Conservation (phyloP, 345 rosid species). For the Eutrema heterophyllum region DNA sequence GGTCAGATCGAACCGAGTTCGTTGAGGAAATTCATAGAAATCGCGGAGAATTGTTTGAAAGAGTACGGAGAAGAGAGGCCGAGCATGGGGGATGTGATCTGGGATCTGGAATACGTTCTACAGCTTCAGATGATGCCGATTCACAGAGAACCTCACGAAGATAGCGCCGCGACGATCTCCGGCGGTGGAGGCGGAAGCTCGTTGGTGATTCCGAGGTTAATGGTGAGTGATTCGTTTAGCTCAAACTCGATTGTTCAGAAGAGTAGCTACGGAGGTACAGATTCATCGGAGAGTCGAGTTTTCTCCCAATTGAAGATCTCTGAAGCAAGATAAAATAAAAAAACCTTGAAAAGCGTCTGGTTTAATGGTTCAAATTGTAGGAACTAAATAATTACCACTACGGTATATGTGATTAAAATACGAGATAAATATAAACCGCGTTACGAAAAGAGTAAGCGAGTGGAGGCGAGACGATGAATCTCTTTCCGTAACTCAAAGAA, state of each 20-base stretch:
- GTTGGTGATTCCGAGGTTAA: conserved; percentile 1
- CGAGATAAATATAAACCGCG: too few relatives aligned
- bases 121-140: conserved; percentile 8
- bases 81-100: conserved; percentile 49
- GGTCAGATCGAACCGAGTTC: conserved; percentile 11
- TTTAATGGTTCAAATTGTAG: too few relatives aligned
- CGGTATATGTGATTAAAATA: too few relatives aligned
- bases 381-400: too few relatives aligned
- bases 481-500: too few relatives aligned
- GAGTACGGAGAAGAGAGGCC: conserved; percentile 39
- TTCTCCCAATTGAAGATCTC: too few relatives aligned
- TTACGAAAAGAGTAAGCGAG: too few relatives aligned
- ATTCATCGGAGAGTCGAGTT: too few relatives aligned
- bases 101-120: conserved; percentile 24
- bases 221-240: background rate
- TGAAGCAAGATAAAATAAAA: too few relatives aligned
- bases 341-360: too few relatives aligned
- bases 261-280: too few relatives aligned
- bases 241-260: background rate
- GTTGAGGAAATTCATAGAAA: conserved; percentile 42
- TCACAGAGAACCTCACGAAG: conserved; percentile 12
- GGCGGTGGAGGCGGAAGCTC: background rate
- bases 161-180: conserved; percentile 1
- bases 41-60: conserved; percentile 53
- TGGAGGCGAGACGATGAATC: too few relatives aligned